Percentiles rank a stretch among this genome's conserved stretches.
Conservation (phyloP, 345 rosid species). For the Turritis glabra region DNA sequence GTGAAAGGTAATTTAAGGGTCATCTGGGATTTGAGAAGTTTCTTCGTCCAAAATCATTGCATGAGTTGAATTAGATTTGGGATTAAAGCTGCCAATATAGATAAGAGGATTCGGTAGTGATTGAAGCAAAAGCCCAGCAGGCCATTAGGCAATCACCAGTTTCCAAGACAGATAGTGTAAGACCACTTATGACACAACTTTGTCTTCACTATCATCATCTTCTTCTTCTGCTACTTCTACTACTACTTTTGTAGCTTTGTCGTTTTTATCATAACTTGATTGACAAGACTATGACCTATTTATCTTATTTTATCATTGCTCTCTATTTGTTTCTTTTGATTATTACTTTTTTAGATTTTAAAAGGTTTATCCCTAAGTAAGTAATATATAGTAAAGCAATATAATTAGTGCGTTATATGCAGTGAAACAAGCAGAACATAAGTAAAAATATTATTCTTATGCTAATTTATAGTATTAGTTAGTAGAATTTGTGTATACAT, state of each 20-base stretch:
- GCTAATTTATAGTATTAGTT: background rate
- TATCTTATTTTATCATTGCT: background rate
- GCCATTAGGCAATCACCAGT: constrained; percentile 26
- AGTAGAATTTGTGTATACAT: background rate
- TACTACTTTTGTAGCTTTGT: constrained; percentile 24
- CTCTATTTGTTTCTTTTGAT: background rate
- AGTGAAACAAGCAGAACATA: background rate
- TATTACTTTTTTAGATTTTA: background rate
- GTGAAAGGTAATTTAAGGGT: constrained; percentile 20
- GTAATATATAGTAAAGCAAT: background rate
- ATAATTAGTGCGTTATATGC: background rate
- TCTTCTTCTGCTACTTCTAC: constrained; percentile 31
- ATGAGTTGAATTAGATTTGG: constrained; percentile 32
- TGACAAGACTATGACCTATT: constrained; percentile 30
- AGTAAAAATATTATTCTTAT: background rate
- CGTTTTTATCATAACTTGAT: constrained; percentile 19
- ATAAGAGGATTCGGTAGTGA: constrained; percentile 20
- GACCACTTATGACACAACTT: constrained; percentile 33
- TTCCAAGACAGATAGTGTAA: constrained; percentile 39
- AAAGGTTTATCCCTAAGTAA: background rate
- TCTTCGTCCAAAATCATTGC: constrained; percentile 34
- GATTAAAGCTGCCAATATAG: constrained; percentile 33
- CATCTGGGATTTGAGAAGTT: constrained; percentile 26
- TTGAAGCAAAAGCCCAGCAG: constrained; percentile 22
- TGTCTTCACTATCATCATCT: constrained; percentile 34